Conservation (phyloP, 306 rosid species). For the Trifolium repens region DNA sequence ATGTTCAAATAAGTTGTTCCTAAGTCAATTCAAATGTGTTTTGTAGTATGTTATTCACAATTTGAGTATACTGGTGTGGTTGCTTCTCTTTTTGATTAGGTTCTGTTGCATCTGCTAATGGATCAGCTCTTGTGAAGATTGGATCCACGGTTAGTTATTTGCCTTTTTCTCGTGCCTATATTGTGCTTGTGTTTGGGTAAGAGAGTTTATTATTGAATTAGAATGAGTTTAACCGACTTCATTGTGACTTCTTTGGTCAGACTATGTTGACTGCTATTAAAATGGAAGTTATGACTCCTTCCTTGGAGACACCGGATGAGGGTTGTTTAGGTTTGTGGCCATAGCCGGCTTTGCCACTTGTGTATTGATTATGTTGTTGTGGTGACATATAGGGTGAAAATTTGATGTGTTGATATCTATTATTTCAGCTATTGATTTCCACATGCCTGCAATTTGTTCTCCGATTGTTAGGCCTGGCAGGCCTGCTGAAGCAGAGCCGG, state of each 20-base stretch:
- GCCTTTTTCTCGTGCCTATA: conserved; percentile 21
- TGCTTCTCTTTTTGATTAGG: conserved; percentile 51
- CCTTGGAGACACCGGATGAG: conserved; percentile 73
- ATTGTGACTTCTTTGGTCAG: conserved; percentile 44
- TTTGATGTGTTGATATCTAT: conserved; percentile 30
- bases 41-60: background rate
- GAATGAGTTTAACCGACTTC: conserved; percentile 29
- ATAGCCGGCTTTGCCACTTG: conserved; percentile 25
- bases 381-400: conserved; percentile 11
- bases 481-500: conserved; percentile 90
- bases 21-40: background rate
- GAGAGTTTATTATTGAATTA: conserved; percentile 11
- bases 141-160: conserved; percentile 77
- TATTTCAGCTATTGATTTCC: conserved; percentile 80
- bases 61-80: conserved; percentile 30
- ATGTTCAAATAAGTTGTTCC: background rate
- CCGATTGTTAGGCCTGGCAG: conserved; percentile 95
- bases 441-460: conserved; percentile 95
- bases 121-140: conserved; percentile 85
- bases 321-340: conserved; percentile 75
- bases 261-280: conserved; percentile 92
- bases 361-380: conserved; percentile 11
- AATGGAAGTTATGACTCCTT: conserved; percentile 93
- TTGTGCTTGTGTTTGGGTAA: conserved; percentile 16
- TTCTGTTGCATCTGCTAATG: conserved; percentile 87